Evolutionary conservation across 2,329 filamentous ascomycete species (phyloP), one percentile per base, ranked within the genome.

Genomic region (Chrysoporthe austroafricana): DNA sequence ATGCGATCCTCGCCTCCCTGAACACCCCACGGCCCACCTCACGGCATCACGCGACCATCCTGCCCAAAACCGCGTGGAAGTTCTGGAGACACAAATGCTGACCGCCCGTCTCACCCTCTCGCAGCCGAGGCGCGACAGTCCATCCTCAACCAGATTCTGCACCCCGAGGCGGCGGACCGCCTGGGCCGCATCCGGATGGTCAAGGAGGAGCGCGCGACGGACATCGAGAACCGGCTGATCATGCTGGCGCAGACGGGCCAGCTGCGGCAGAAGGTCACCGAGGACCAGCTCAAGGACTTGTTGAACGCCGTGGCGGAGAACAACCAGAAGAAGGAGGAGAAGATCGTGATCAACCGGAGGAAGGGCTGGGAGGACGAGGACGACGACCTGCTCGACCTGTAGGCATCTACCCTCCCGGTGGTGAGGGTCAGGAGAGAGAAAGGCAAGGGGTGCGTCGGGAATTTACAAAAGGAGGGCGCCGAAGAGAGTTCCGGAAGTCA

Each of bases 131-230:
- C 91, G 50, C 91, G 93, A 69, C 83, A 89, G 74, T 85, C 88
- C 69, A 91, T 97, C 73, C 90, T 99, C 70, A 88, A 87, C 73
- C 96, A 98, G 80, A 98, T 99, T 83, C 92, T 99, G 70, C 90
- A 94, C 75, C 96, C 96, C 72, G 93, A 95, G 76, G 96, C 96
- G 21, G 92, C 93, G 69, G 96, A 99, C 82, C 92, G 96, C 16
- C 87, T 99, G 1, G 93, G 93, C 67, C 93, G 96, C 72, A 98
- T 99, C 81, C 91, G 95, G 44, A 89, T 99, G 69, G 96, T 99
- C 76, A 98, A 98, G 82, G 93, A 94, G 78, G 90, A 91, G 73
- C 92, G 96, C 75, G 96, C 96, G 46, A 87, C 86, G 70, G 94
- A 97, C 75, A 88, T 99, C 67, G 96, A 99, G 83, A 94, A 96